A percentile compares a stretch with the other conserved stretches of the same genome.
These are phyloP conservation scores for Larix kaempferi DNA, from an alignment of 75 land plant species.

Conservation along the genomic window DNA sequence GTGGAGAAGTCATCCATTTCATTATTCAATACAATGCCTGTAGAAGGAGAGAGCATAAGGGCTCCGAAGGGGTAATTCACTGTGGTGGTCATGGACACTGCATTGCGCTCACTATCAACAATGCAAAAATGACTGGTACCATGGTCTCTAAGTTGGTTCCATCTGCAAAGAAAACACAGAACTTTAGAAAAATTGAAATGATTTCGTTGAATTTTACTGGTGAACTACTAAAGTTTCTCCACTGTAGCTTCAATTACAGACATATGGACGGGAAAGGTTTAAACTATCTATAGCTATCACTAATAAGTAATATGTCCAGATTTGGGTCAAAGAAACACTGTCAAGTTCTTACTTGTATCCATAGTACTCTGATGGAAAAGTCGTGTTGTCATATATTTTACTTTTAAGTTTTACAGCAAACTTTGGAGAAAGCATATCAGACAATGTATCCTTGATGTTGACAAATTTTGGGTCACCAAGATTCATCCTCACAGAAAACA, in stretches of 20 bases:
- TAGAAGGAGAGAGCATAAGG: constrained; percentile 22
- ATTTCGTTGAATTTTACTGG: background rate
- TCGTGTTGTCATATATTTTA: constrained; percentile 71
- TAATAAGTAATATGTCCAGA: background rate
- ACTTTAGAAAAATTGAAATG: background rate
- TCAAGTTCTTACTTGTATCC: constrained; percentile 46
- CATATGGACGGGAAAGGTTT: background rate
- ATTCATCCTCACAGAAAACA: constrained; percentile 84
- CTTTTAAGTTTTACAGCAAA: constrained; percentile 54
- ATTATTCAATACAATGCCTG: constrained; percentile 31
- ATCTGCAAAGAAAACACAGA: constrained; percentile 5
- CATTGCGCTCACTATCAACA: constrained; percentile 27
- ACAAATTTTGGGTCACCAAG: constrained; percentile 83
- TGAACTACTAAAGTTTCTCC: too few species aligned
- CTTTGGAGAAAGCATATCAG: constrained; percentile 69
- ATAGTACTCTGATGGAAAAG: constrained; percentile 79
- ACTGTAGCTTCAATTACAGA: too few species aligned
- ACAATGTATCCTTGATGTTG: constrained; percentile 24
- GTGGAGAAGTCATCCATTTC: constrained; percentile 42
- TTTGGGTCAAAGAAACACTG: background rate
- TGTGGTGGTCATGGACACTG: constrained; percentile 38
- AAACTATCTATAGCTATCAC: background rate
- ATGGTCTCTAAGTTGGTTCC: constrained; percentile 26
- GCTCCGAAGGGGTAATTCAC: constrained; percentile 26
- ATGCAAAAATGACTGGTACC: constrained; percentile 42